These are phyloP conservation scores for Dioscorea cayenensis DNA, from an alignment of 116 monocot genomes.

Conservation along the genomic window DNA sequence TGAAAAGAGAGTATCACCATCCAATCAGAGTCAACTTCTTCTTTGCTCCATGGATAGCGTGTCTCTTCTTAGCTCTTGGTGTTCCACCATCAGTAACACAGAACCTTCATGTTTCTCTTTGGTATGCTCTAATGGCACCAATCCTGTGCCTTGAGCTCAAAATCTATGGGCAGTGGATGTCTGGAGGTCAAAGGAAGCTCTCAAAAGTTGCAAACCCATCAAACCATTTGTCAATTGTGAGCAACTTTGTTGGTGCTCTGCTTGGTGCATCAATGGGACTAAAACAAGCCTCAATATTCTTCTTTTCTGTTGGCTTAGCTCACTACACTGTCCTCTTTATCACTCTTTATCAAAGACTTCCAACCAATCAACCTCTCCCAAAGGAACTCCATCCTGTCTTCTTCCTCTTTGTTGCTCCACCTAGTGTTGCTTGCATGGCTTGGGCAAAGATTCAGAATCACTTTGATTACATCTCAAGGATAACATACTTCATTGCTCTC, in stretches of 20 bases:
- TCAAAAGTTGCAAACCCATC: conserved; percentile 74
- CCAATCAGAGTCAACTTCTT: conserved; percentile 68
- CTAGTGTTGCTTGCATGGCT: conserved; percentile 68
- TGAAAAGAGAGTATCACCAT: conserved; percentile 59
- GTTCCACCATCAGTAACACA: conserved; percentile 33
- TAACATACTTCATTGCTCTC: conserved; percentile 60
- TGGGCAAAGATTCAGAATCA: conserved; percentile 59
- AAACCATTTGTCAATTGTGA: conserved; percentile 59
- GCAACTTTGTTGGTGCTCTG: conserved; percentile 73
- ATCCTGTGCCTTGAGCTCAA: conserved; percentile 63
- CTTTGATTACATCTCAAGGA: conserved; percentile 45
- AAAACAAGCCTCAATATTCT: conserved; percentile 63
- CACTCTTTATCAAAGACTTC: conserved; percentile 77
- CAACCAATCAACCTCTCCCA: conserved; percentile 57
- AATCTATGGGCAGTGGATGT: conserved; percentile 74
- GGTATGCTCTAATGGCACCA: conserved; percentile 67
- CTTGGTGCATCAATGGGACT: conserved; percentile 63
- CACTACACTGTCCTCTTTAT: conserved; percentile 75
- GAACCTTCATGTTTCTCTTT: conserved; percentile 16
- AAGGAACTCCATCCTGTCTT: conserved; percentile 83
- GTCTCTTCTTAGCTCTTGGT: conserved; percentile 43
- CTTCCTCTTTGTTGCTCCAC: conserved; percentile 72
- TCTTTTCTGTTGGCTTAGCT: conserved; percentile 73
- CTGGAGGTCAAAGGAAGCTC: conserved; percentile 45
- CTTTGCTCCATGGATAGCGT: conserved; percentile 71